These are phyloP conservation scores for Trichocomaceae sp. DNA, from an alignment of 2,329 filamentous ascomycete species.

Conservation along the genomic window DNA sequence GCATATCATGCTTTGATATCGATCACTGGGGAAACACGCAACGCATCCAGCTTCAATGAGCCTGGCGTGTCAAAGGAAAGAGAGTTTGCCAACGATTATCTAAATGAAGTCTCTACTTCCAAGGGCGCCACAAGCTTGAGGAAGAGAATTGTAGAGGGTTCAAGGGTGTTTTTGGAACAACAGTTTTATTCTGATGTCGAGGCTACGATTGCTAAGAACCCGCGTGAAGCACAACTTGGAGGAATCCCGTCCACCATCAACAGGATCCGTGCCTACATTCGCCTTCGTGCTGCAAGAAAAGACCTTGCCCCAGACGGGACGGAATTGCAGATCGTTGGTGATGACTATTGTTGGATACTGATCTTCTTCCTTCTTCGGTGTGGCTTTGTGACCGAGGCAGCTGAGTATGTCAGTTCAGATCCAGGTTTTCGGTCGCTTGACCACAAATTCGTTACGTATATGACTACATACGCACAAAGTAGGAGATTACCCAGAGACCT, in stretches of 20 bases:
- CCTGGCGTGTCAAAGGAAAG: constrained; percentile 65
- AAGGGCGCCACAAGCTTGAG: constrained; percentile 59
- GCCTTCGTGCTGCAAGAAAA: constrained; percentile 70
- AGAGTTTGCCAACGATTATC: constrained; percentile 67
- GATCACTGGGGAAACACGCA: constrained; percentile 67
- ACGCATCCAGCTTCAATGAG: constrained; percentile 53
- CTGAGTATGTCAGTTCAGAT: constrained; percentile 75
- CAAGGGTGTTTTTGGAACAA: constrained; percentile 71
- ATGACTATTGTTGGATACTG: constrained; percentile 87
- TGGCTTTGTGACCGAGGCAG: constrained; percentile 76
- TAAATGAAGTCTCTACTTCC: constrained; percentile 66
- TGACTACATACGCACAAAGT: constrained; percentile 76
- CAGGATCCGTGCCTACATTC: constrained; percentile 88
- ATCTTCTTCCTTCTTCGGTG: constrained; percentile 86
- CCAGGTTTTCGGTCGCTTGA: constrained; percentile 83
- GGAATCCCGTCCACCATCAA: constrained; percentile 81
- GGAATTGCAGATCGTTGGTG: constrained; percentile 69
- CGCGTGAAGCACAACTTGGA: constrained; percentile 80
- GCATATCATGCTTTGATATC: constrained; percentile 75
- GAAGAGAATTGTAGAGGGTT: constrained; percentile 72
- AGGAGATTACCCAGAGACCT: constrained; percentile 70
- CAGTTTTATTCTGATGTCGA: constrained; percentile 75
- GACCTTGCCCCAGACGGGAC: constrained; percentile 76
- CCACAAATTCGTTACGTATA: constrained; percentile 79
- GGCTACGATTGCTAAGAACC: constrained; percentile 69